Conservation (phyloP, 192 early-diverging fungal species). For the Backusella australiensis region DNA sequence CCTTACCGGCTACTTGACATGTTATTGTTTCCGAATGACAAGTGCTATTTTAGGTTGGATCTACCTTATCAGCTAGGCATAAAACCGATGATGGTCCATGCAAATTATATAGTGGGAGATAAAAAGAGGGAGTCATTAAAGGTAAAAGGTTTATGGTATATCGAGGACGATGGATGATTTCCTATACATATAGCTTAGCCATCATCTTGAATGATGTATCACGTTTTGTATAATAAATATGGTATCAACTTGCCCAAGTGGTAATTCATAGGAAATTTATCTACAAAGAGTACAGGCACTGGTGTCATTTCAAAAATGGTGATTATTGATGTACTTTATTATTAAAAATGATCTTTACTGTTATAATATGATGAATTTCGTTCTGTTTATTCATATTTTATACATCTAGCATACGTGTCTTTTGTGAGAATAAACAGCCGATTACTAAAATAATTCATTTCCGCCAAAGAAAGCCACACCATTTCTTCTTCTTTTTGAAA, state of each 20-base stretch:
- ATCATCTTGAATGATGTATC: neutral
- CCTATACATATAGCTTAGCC: neutral
- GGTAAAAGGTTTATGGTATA: conserved; percentile 35
- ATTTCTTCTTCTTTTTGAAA: neutral
- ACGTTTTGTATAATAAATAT: neutral
- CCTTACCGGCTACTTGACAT: conserved; percentile 26
- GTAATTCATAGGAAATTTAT: neutral
- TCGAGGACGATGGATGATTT: neutral
- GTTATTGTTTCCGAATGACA: conserved; percentile 31
- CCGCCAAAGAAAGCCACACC: neutral
- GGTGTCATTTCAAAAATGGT: neutral
- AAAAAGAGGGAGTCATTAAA: conserved; percentile 26
- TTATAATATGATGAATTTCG: neutral
- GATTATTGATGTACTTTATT: neutral
- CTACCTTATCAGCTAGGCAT: conserved; percentile 18
- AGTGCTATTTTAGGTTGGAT: conserved; percentile 30
- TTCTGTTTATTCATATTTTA: neutral
- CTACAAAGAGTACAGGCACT: neutral
- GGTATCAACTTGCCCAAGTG: neutral
- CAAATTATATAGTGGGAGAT: conserved; percentile 33
- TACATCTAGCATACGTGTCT: neutral
- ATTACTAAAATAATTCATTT: neutral
- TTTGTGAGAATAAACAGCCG: neutral
- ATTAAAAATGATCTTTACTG: neutral
- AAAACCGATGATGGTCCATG: conserved; percentile 39